Percentiles rank a stretch among this genome's conserved stretches.
Evolutionary conservation across 345 rosid genomes (phyloP).

Genomic region (Conringia planisiliqua): DNA sequence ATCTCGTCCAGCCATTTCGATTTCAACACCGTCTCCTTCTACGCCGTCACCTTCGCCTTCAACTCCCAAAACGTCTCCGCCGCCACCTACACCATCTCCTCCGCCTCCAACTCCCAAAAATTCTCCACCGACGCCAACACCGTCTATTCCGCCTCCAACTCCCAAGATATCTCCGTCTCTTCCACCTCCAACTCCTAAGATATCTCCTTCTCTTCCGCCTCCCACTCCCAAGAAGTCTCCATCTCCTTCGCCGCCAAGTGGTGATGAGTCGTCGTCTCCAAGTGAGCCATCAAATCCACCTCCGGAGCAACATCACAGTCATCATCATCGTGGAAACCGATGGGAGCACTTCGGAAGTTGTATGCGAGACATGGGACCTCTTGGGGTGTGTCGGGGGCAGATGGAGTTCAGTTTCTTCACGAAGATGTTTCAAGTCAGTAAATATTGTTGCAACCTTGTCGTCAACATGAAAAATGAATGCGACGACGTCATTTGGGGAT

Average conservation of each 20-base stretch:
- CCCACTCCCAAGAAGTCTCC: conserved; percentile 7
- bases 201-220: neutral
- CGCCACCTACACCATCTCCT: neutral
- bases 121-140: neutral
- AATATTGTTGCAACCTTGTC: conserved; percentile 20
- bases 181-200: neutral
- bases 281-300: conserved; percentile 13
- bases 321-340: neutral
- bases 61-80: neutral
- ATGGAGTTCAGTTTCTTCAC: conserved; percentile 4
- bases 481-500: conserved; percentile 17
- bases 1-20: conserved; percentile 26
- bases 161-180: neutral
- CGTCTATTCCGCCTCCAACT: neutral
- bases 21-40: neutral
- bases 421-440: conserved; percentile 11
- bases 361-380: conserved; percentile 5
- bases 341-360: conserved; percentile 2
- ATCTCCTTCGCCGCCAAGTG: neutral
- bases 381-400: neutral
- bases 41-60: neutral
- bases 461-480: conserved; percentile 26
- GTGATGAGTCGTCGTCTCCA: neutral
- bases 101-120: neutral
- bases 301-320: neutral